Percentiles rank a stretch among this genome's conserved stretches.
phyloP scores from a whole-genome alignment of 2,329 filamentous ascomycete genomes.

The Alternaria sp. region DNA sequence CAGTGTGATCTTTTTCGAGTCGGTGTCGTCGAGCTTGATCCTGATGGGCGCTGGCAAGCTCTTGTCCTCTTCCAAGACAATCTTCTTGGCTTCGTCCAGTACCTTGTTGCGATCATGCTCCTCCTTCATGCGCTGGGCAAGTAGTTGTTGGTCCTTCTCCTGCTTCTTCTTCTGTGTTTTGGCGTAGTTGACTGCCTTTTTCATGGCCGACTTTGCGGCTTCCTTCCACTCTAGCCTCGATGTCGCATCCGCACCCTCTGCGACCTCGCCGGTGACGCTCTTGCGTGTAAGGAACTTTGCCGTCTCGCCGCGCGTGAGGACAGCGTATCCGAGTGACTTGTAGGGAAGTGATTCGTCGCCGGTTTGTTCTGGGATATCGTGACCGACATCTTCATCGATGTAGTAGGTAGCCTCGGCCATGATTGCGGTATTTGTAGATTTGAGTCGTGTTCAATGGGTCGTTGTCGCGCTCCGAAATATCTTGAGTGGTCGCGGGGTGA shows the following conservation, averaged over 20 bases:
- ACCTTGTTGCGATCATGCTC: constrained; percentile 74
- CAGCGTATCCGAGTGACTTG: constrained; percentile 82
- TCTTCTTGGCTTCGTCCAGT: constrained; percentile 84
- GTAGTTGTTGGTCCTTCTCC: constrained; percentile 77
- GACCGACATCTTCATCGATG: constrained; percentile 81
- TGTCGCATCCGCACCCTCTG: constrained; percentile 64
- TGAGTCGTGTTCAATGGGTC: constrained; percentile 27
- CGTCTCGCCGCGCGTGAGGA: constrained; percentile 72
- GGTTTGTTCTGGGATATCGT: constrained; percentile 71
- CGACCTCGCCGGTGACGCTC: constrained; percentile 47
- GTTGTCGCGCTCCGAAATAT: constrained; percentile 38
- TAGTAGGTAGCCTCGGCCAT: constrained; percentile 65
- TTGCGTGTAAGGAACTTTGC: constrained; percentile 74
- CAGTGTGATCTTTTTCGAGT: constrained; percentile 64
- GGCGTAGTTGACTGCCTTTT: constrained; percentile 80
- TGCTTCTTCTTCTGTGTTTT: constrained; percentile 86
- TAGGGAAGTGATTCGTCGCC: constrained; percentile 79
- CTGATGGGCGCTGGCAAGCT: constrained; percentile 77
- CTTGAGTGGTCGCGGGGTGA: constrained; percentile 33
- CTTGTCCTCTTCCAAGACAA: constrained; percentile 73
- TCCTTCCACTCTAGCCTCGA: constrained; percentile 79
- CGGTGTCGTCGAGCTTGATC: constrained; percentile 79
- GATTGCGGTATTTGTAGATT: constrained; percentile 40
- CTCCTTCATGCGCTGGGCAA: constrained; percentile 76
- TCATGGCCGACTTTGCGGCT: constrained; percentile 82